Evolutionary conservation across 2,329 filamentous ascomycete species (phyloP).

Genomic region (Penicillium sp.): DNA sequence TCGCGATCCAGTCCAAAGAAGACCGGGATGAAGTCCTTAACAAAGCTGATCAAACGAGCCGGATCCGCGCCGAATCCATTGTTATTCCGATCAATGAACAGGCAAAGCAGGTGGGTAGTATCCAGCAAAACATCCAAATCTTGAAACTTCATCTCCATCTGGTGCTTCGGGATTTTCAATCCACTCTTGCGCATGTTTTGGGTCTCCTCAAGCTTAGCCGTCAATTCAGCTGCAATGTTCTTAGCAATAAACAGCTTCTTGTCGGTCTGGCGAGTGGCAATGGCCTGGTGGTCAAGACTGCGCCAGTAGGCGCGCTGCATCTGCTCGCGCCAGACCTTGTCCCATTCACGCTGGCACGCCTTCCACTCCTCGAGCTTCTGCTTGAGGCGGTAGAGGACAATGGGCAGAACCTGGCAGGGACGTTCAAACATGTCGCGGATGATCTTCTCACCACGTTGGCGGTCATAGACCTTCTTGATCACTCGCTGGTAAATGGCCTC

Average conservation of each 20-base stretch:
- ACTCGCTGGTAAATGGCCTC: conserved; percentile 96
- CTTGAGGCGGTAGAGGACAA: conserved; percentile 85
- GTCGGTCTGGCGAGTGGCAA: conserved; percentile 82
- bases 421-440: conserved; percentile 82
- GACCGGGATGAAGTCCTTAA: conserved; percentile 72
- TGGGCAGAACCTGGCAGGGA: conserved; percentile 83
- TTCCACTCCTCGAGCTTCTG: conserved; percentile 98
- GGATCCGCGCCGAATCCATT: conserved; percentile 63
- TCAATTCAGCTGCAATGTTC: conserved; percentile 85
- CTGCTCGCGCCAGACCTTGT: conserved; percentile 97
- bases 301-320: conserved; percentile 94
- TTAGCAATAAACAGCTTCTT: conserved; percentile 91
- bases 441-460: conserved; percentile 79
- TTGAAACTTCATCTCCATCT: conserved; percentile 74
- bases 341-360: conserved; percentile 94
- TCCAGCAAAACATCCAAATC: conserved; percentile 68
- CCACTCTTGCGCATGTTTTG: conserved; percentile 68
- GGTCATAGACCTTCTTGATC: conserved; percentile 94
- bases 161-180: conserved; percentile 65
- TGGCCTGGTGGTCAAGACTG: conserved; percentile 94
- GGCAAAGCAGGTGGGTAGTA: conserved; percentile 51
- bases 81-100: conserved; percentile 51
- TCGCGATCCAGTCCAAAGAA: conserved; percentile 78
- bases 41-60: conserved; percentile 72
- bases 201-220: conserved; percentile 89